Evolutionary conservation across 768 basidiomycete genomes (phyloP).

Genomic region (Rhodocollybia butyracea): DNA sequence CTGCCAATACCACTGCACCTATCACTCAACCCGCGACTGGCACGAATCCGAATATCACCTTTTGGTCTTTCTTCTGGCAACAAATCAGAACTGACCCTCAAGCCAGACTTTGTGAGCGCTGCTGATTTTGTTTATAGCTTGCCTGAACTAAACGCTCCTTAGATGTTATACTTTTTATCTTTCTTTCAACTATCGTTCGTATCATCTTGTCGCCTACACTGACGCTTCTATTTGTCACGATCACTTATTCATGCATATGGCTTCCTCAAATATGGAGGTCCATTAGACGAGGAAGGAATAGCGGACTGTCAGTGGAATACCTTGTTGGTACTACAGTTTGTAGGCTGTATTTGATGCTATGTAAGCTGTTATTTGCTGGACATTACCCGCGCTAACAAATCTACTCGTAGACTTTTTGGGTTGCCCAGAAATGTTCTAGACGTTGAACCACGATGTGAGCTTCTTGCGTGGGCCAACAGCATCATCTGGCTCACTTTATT

Average conservation of each 20-base stretch:
- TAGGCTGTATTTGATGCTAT: slow-evolving; percentile 67
- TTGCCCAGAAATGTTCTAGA: slow-evolving; percentile 89
- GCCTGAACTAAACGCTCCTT: slow-evolving; percentile 8
- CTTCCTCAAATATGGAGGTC: slow-evolving; percentile 81
- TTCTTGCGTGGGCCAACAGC: slow-evolving; percentile 6
- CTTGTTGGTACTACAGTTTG: slow-evolving; percentile 73
- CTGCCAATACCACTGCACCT: slow-evolving; percentile 1
- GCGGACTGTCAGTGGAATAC: slow-evolving; percentile 68
- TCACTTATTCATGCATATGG: slow-evolving; percentile 82
- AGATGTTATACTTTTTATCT: slow-evolving; percentile 70
- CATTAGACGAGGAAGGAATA: slow-evolving; percentile 62
- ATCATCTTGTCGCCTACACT: slow-evolving; percentile 67
- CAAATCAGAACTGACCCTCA: slow-evolving; percentile 69
- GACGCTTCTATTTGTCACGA: slow-evolving; percentile 60
- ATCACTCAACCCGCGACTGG: slow-evolving; percentile 8
- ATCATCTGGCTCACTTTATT: background rate
- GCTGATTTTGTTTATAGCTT: background rate
- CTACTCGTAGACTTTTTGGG: slow-evolving; percentile 71
- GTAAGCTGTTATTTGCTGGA: slow-evolving; percentile 42
- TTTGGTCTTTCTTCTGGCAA: slow-evolving; percentile 51
- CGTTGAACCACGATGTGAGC: slow-evolving; percentile 62
- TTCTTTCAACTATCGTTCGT: slow-evolving; percentile 69
- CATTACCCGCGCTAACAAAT: background rate
- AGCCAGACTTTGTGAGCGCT: slow-evolving; percentile 60
- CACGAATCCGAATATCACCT: slow-evolving; percentile 12